These are phyloP conservation scores for Phialophora expanda DNA, from an alignment of 2,329 filamentous ascomycete genomes.

Conservation along the genomic window DNA sequence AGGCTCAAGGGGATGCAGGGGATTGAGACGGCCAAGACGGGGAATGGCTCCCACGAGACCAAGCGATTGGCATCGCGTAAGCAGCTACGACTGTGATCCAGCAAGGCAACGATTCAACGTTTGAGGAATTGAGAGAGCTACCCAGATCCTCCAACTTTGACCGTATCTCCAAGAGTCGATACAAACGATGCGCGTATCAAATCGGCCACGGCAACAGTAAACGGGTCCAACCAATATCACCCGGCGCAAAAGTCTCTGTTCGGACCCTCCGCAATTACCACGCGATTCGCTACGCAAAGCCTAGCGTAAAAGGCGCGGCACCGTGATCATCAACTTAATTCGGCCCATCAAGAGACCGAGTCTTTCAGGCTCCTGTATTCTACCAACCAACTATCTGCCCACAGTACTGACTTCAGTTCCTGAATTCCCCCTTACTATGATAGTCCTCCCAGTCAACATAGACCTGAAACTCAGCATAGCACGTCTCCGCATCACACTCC, in stretches of 20 bases:
- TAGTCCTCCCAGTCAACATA: constrained; percentile 42
- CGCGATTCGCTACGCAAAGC: neutral
- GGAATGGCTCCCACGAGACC: neutral
- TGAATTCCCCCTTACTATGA: constrained; percentile 40
- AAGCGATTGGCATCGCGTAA: neutral
- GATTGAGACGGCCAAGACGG: neutral
- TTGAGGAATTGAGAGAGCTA: neutral
- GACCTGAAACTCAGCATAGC: constrained; percentile 41
- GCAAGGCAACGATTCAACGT: neutral
- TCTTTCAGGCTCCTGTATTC: neutral
- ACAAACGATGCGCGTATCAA: neutral
- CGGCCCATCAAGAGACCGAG: neutral
- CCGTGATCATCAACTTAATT: neutral
- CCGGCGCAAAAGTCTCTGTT: too few relatives aligned
- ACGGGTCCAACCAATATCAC: too few relatives aligned
- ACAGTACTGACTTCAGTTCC: constrained; percentile 32
- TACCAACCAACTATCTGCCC: neutral
- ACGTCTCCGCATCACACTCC: constrained; percentile 40
- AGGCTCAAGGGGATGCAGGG: neutral
- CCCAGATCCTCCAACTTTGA: neutral
- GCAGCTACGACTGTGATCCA: neutral
- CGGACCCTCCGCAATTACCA: neutral
- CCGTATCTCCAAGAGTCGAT: neutral
- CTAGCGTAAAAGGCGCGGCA: neutral
- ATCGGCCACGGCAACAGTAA: neutral